Evolutionary conservation across 345 rosid species (phyloP).

Genomic region (Pelargonium nanum): DNA sequence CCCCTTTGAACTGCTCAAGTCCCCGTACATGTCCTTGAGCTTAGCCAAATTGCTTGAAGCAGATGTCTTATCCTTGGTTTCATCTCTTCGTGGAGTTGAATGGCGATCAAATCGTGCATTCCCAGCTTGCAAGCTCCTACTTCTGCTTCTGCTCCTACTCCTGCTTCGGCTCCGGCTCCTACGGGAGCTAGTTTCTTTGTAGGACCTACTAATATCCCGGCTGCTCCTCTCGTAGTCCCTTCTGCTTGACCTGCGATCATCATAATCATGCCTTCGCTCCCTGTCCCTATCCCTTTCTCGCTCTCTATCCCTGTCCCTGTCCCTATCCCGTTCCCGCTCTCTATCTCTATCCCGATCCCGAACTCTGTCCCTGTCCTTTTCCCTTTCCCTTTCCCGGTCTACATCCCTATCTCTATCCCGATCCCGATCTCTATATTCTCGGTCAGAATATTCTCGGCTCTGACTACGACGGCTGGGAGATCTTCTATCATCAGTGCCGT

Average conservation of each 20-base stretch:
- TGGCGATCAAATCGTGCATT: conserved; percentile 33
- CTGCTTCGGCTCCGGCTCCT: conserved; percentile 46
- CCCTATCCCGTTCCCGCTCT: conserved; percentile 15
- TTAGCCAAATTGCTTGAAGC: conserved; percentile 73
- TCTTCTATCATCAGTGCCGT: conserved; percentile 35
- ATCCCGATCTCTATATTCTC: conserved; percentile 30
- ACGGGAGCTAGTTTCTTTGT: conserved; percentile 32
- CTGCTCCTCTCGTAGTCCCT: conserved; percentile 25
- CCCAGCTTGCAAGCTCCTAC: conserved; percentile 41
- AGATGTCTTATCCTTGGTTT: conserved; percentile 42
- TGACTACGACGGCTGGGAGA: conserved; percentile 57
- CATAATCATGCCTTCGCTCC: conserved; percentile 32
- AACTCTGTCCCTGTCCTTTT: conserved; percentile 18
- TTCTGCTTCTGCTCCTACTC: conserved; percentile 61
- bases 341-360: conserved; percentile 7
- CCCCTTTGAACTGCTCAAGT: conserved; percentile 39
- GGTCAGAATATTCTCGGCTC: conserved; percentile 76
- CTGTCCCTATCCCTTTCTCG: conserved; percentile 29
- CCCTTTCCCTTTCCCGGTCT: conserved; percentile 32
- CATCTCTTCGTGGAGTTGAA: conserved; percentile 39
- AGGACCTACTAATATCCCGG: conserved; percentile 23
- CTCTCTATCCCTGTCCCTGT: conserved; percentile 18
- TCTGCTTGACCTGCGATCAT: conserved; percentile 30
- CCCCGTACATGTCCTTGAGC: conserved; percentile 87
- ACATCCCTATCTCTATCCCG: conserved; percentile 13